These are phyloP conservation scores for Pichia kudriavzevii DNA, from an alignment of 1,139 yeast species.

Conservation along the genomic window DNA sequence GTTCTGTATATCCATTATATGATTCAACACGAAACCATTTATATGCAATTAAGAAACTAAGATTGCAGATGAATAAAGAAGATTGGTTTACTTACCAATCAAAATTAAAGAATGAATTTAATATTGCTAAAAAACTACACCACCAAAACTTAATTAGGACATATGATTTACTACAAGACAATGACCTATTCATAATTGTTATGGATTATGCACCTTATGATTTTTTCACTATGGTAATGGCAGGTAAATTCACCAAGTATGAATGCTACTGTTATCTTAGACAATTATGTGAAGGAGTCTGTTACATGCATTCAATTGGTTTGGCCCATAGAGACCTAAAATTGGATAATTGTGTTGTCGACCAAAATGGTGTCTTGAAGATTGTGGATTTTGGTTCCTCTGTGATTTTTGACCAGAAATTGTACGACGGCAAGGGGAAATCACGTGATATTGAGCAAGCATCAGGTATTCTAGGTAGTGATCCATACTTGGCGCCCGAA, in stretches of 20 bases:
- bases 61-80: constrained; percentile 47
- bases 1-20: constrained; percentile 45
- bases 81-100: constrained; percentile 47
- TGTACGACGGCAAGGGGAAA: constrained; percentile 5
- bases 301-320: constrained; percentile 57
- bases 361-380: constrained; percentile 52
- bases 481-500: constrained; percentile 77
- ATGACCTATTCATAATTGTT: constrained; percentile 45
- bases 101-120: constrained; percentile 61
- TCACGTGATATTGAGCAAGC: constrained; percentile 27
- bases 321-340: constrained; percentile 73
- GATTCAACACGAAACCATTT: constrained; percentile 30
- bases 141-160: constrained; percentile 63
- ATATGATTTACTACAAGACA: constrained; percentile 52
- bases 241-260: constrained; percentile 50
- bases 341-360: constrained; percentile 71
- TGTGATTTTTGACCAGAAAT: constrained; percentile 38
- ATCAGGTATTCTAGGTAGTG: constrained; percentile 72
- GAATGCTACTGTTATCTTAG: constrained; percentile 64
- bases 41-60: constrained; percentile 65
- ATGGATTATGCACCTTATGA: constrained; percentile 76
- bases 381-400: constrained; percentile 76
- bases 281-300: constrained; percentile 57
- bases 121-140: constrained; percentile 51
- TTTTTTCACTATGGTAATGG: constrained; percentile 71